Percentiles rank a stretch among this genome's conserved stretches.
These are phyloP conservation scores for Aspergillus sp. DNA, from an alignment of 2,329 filamentous ascomycete genomes.

Conservation along the genomic window DNA sequence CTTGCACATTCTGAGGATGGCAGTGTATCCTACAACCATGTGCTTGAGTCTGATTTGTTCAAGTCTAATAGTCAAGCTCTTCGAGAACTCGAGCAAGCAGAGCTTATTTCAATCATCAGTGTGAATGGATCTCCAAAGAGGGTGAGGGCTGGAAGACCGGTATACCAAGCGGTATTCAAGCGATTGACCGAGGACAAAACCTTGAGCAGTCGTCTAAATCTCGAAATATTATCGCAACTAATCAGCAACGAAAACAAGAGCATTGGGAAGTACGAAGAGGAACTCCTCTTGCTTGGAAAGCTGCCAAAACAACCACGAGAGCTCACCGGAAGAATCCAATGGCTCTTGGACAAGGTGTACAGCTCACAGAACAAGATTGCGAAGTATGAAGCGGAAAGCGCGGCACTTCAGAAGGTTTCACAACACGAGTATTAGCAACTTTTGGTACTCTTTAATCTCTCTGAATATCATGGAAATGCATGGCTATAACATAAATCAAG, in stretches of 20 bases:
- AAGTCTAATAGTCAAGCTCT: conserved; percentile 71
- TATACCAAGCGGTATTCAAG: conserved; percentile 81
- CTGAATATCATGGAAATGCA: neutral
- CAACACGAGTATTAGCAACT: conserved; percentile 48
- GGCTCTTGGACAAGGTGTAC: conserved; percentile 71
- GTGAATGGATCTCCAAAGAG: conserved; percentile 73
- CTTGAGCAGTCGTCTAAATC: conserved; percentile 70
- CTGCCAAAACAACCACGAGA: conserved; percentile 71
- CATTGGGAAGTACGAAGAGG: conserved; percentile 76
- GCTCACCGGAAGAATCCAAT: conserved; percentile 65
- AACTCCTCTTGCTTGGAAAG: conserved; percentile 69
- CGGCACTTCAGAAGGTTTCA: conserved; percentile 69
- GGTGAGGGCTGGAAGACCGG: conserved; percentile 79
- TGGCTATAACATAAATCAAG: neutral
- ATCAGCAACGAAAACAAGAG: conserved; percentile 69
- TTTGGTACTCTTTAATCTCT: neutral
- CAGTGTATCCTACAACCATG: conserved; percentile 76
- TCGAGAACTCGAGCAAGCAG: conserved; percentile 77
- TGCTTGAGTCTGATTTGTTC: conserved; percentile 76
- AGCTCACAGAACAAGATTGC: conserved; percentile 73
- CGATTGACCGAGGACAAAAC: conserved; percentile 70
- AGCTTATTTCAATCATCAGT: conserved; percentile 76
- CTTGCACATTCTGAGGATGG: conserved; percentile 64
- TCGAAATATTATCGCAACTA: conserved; percentile 68
- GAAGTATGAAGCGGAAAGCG: conserved; percentile 71